phyloP scores from a whole-genome alignment of 2,329 filamentous ascomycete species.

The Aspergillus udagawae region DNA sequence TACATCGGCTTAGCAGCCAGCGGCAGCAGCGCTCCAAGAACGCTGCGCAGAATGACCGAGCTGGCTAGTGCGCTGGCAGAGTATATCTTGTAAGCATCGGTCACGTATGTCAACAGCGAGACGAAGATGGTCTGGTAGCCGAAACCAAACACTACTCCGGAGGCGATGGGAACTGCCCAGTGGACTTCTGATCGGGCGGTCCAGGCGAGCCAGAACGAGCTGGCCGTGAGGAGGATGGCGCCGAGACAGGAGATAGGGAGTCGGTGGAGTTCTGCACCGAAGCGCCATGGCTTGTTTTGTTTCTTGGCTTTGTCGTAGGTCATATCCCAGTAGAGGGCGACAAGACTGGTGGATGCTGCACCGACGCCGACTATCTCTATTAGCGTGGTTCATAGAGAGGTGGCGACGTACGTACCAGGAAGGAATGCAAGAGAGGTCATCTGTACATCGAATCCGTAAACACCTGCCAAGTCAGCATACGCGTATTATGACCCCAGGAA shows the following conservation, averaged over 20 bases:
- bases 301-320: constrained; percentile 53
- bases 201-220: constrained; percentile 57
- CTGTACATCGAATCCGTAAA: constrained; percentile 62
- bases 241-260: constrained; percentile 69
- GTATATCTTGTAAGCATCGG: constrained; percentile 64
- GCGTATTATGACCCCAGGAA: neutral
- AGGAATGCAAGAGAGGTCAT: constrained; percentile 65
- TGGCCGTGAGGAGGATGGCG: constrained; percentile 57
- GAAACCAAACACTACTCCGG: constrained; percentile 58
- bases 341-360: constrained; percentile 52
- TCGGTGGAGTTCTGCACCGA: constrained; percentile 56
- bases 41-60: constrained; percentile 46
- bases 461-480: constrained; percentile 24
- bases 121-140: constrained; percentile 63
- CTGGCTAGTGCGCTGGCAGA: constrained; percentile 56
- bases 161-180: constrained; percentile 56
- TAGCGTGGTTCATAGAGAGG: neutral
- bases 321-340: constrained; percentile 64
- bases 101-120: constrained; percentile 61
- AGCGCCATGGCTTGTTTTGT: constrained; percentile 53
- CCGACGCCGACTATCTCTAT: constrained; percentile 54
- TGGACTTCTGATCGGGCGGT: constrained; percentile 46
- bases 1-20: constrained; percentile 44
- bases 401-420: constrained; percentile 42
- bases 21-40: constrained; percentile 55